Base-by-base conservation (phyloP, 805 yeast species). In the Cyberlindnera lachancei region DNA sequence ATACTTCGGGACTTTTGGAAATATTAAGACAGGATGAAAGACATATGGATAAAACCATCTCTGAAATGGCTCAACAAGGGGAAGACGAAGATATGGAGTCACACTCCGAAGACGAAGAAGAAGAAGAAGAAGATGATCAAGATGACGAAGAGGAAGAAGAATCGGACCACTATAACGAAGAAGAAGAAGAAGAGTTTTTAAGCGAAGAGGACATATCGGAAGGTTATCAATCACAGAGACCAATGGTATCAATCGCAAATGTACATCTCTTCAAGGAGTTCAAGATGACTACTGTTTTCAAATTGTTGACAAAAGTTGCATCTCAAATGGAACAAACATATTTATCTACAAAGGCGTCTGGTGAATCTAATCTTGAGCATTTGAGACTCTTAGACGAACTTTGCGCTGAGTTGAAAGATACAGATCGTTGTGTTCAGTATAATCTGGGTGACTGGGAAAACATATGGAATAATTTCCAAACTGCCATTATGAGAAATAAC, bases 401-500 rank as follows among this genome's bases (percentile, higher is more conserved):
- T 8, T 39, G 37, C 24, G 44, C 29, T 1, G 40, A 35, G 14
- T 35, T 52, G 18, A 35, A 25, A n/a, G 40, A 52, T 21, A 6
- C 18, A 3, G 12, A 15, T 6, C 11, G 34, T n/a, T 18, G 37
- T 2, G 7, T 19, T 2, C 15, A 33, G 1, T 45, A 35, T 15
- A 29, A 59, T 2, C 43, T 36, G n/a, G 53, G 59, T 2, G 46
- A 50, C 4, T 55, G 64, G 63, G 18, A 34, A 3, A 31, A 31
- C 3, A 12, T 63, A 7, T 66, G 78, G 75, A 27, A 47, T 3
- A 47, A 51, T 26, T 52, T 75, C 5, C 55, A 54, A 10, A 33
- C 38, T 5, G 50, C 61, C 1, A 44, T 70, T 17, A 59, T 63
- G 12, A 43, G 40, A 14, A 49, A 50, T 1, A 34, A 37, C 7